Evolutionary conservation across 2,329 filamentous ascomycete genomes (phyloP).

Genomic region (Verticillium tricorpus): DNA sequence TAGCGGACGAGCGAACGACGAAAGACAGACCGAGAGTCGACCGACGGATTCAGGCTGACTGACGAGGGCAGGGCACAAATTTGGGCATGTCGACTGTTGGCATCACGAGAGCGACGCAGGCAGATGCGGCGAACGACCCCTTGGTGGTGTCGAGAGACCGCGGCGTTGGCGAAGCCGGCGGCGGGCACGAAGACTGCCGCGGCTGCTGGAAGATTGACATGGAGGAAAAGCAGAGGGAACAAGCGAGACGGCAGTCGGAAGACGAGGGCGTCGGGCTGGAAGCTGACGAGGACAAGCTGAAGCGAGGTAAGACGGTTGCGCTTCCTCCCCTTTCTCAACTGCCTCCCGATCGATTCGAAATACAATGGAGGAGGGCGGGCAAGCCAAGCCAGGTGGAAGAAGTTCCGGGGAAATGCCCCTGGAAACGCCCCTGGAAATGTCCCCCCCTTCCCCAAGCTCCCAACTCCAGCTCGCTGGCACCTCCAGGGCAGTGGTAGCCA

Average conservation of each 20-base stretch:
- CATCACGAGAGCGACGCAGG: not conserved
- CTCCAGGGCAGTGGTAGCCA: not conserved
- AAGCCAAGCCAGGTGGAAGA: not conserved
- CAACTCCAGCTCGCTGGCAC: not conserved
- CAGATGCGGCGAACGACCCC: not conserved
- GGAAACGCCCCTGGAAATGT: not conserved
- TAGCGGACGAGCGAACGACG: not conserved
- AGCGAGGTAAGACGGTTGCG: not conserved
- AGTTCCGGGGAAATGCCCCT: not conserved
- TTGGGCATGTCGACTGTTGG: not conserved
- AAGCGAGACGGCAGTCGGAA: not conserved
- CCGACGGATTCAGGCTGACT: not conserved
- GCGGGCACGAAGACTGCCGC: constrained; percentile 5
- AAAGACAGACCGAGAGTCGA: not conserved
- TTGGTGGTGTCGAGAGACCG: not conserved
- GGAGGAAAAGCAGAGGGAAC: not conserved
- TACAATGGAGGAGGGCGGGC: not conserved
- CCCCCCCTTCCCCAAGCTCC: not conserved
- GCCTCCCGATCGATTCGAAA: not conserved
- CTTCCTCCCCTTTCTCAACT: not conserved
- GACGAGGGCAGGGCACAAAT: not conserved
- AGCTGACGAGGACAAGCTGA: not conserved
- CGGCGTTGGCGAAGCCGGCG: not conserved
- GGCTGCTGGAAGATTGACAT: constrained; percentile 11
- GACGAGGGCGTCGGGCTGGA: not conserved